Conservation (phyloP, 148 eudicot species). For the Vaccinium myrtillus region DNA sequence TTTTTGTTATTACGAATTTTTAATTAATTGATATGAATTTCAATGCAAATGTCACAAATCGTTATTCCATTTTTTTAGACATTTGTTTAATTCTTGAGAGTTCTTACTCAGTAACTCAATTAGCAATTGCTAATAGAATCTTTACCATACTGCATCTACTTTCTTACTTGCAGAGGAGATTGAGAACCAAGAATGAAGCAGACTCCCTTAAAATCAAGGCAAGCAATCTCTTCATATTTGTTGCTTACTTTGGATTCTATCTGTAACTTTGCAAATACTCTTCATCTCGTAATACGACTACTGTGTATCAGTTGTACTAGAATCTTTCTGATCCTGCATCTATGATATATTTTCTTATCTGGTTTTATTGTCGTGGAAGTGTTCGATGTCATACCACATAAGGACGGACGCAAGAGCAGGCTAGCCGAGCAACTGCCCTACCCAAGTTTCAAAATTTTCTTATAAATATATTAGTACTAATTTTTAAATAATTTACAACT, state of each 20-base stretch:
- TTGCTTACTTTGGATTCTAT: background rate
- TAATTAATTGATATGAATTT: too few relatives aligned
- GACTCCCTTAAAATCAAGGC: constrained; percentile 15
- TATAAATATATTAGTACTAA: too few relatives aligned
- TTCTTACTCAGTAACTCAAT: background rate
- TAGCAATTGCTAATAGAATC: background rate
- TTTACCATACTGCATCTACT: background rate
- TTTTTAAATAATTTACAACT: too few relatives aligned
- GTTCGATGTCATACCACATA: background rate
- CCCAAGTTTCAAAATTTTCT: too few relatives aligned
- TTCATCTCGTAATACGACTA: background rate
- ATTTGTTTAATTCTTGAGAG: background rate
- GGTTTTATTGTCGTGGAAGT: background rate
- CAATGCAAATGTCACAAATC: too few relatives aligned
- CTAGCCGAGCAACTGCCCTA: too few relatives aligned
- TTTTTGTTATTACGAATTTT: too few relatives aligned
- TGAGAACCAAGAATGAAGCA: constrained; percentile 9
- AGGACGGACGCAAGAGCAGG: too few relatives aligned
- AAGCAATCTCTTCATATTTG: background rate
- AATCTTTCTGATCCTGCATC: too few relatives aligned
- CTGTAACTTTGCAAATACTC: background rate
- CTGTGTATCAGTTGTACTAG: too few relatives aligned
- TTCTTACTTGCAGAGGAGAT: constrained; percentile 16
- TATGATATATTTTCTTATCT: too few relatives aligned
- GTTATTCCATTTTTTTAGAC: background rate